Evolutionary conservation across 1,284 basidiomycete genomes (phyloP).

Genomic region (Termitomyces sp.): DNA sequence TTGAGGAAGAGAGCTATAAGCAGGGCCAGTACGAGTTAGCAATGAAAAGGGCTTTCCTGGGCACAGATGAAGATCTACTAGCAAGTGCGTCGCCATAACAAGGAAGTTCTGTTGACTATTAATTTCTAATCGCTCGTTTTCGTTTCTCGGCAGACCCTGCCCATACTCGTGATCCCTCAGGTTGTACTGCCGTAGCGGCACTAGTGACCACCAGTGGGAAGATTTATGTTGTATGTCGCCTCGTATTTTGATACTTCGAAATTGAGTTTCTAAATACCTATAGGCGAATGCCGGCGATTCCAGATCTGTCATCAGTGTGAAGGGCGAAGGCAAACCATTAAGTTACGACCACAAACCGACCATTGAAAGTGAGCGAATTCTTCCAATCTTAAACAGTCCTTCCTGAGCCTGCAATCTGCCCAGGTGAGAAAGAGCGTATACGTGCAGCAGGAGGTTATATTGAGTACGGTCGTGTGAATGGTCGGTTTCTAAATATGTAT

Average conservation of each 20-base stretch:
- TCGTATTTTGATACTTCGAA: slow-evolving; percentile 1
- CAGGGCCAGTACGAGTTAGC: slow-evolving; percentile 70
- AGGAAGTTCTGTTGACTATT: slow-evolving; percentile 9
- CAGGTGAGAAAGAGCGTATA: slow-evolving; percentile 87
- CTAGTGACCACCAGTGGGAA: slow-evolving; percentile 75
- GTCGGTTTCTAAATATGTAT: slow-evolving; percentile 37
- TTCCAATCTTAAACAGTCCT: background rate
- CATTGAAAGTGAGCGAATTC: slow-evolving; percentile 60
- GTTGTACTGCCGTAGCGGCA: slow-evolving; percentile 93
- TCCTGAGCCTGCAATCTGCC: background rate
- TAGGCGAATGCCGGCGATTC: slow-evolving; percentile 99
- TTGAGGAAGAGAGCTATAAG: slow-evolving; percentile 70
- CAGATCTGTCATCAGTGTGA: slow-evolving; percentile 82
- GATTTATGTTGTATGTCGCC: slow-evolving; percentile 69
- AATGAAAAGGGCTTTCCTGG: slow-evolving; percentile 86
- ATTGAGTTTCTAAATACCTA: slow-evolving; percentile 9
- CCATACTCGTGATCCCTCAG: slow-evolving; percentile 89
- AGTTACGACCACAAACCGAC: slow-evolving; percentile 97
- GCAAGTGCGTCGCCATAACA: slow-evolving; percentile 51
- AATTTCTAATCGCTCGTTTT: background rate
- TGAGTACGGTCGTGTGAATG: slow-evolving; percentile 96
- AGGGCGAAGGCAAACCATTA: slow-evolving; percentile 83
- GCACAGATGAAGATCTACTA: slow-evolving; percentile 92
- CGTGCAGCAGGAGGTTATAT: slow-evolving; percentile 94
- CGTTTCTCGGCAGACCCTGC: slow-evolving; percentile 58